Evolutionary conservation across 768 basidiomycete genomes (phyloP), one percentile per base, ranked within the genome.

Genomic region (Termitomyces sp.): DNA sequence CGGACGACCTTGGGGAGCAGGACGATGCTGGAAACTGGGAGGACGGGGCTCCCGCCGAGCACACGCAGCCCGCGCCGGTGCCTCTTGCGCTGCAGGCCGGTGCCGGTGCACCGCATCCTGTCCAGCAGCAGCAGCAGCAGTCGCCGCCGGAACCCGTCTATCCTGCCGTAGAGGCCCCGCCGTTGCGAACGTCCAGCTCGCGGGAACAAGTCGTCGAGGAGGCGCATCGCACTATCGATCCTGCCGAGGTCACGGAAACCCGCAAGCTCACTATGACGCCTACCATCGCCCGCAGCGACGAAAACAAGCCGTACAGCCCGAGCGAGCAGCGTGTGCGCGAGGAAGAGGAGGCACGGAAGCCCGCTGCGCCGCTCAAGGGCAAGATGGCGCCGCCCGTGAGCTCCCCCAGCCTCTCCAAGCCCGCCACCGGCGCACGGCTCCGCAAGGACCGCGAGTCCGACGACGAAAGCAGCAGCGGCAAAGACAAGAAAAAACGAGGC

Each of bases 11-110:
- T n/a, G 52, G 54, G 79, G 88, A 89, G 55, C 83, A 82, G 0
- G 92, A 93, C 61, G 93, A 95, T 66, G 89, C 87, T 2, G 91
- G 95, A 84, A 81, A 82, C 60, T 95, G 95, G 94, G 93, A 94
- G 50, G 90, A 93, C 56, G 72, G 77, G 40, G 81, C 78, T 12
- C 85, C 82, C 55, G 58, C 68, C 60, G 50, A 58, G 67, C 61
- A 47, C 64, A 71, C 13, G 30, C 64, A 26, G 8, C 36, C 36
- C 46, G 40, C 68, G 61, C 58, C 63, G 40, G 61, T 74, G 38
- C 76, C 79, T 2, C 74, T 74, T 7, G 61, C 71, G 0, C 61
- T 78, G 51, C 76, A 72, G 33, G 70, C 79, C 14, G 74, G 73
- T 49, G 43, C 68, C 72, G 35, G 9, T 12, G 48, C 63, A 2